These are phyloP conservation scores for Neurospora sp. DNA, from an alignment of 495 filamentous ascomycete species.

Conservation along the genomic window DNA sequence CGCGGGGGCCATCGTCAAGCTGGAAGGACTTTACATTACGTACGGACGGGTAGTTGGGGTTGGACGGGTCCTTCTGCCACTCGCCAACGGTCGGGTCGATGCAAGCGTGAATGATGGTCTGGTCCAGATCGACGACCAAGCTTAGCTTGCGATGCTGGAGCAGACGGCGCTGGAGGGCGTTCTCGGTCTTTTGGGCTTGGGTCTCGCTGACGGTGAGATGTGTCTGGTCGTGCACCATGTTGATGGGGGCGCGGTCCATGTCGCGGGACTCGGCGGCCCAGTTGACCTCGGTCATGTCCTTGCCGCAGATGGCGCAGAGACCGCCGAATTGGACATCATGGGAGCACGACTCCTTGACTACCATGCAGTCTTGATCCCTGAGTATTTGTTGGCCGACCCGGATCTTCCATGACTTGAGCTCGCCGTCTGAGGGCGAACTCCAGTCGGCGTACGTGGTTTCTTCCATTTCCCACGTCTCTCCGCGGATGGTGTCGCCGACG, in stretches of 20 bases:
- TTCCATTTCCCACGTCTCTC: slow-evolving; percentile 45
- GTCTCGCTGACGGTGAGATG: slow-evolving; percentile 60
- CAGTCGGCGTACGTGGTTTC: slow-evolving; percentile 66
- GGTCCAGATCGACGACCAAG: slow-evolving; percentile 92
- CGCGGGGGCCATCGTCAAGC: slow-evolving; percentile 72
- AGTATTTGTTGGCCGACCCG: slow-evolving; percentile 59
- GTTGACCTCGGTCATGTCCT: slow-evolving; percentile 78
- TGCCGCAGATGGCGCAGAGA: slow-evolving; percentile 84
- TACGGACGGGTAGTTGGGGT: slow-evolving; percentile 85
- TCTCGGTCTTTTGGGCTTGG: slow-evolving; percentile 73
- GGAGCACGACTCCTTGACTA: slow-evolving; percentile 82
- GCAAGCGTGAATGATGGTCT: slow-evolving; percentile 96
- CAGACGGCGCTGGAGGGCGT: slow-evolving; percentile 74
- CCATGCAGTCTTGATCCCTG: slow-evolving; percentile 48
- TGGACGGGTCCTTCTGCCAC: slow-evolving; percentile 80
- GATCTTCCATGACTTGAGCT: slow-evolving; percentile 64
- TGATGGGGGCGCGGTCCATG: slow-evolving; percentile 76
- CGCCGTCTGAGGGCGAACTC: slow-evolving; percentile 73
- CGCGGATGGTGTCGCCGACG: slow-evolving; percentile 59
- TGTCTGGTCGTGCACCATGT: slow-evolving; percentile 86
- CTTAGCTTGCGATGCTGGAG: slow-evolving; percentile 73
- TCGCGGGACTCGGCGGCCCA: slow-evolving; percentile 43
- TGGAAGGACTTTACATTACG: slow-evolving; percentile 83
- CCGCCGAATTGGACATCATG: slow-evolving; percentile 87
- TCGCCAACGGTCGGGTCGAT: slow-evolving; percentile 94